These are phyloP conservation scores for Tuber magnatum DNA, from an alignment of 495 filamentous ascomycete species.

Conservation along the genomic window DNA sequence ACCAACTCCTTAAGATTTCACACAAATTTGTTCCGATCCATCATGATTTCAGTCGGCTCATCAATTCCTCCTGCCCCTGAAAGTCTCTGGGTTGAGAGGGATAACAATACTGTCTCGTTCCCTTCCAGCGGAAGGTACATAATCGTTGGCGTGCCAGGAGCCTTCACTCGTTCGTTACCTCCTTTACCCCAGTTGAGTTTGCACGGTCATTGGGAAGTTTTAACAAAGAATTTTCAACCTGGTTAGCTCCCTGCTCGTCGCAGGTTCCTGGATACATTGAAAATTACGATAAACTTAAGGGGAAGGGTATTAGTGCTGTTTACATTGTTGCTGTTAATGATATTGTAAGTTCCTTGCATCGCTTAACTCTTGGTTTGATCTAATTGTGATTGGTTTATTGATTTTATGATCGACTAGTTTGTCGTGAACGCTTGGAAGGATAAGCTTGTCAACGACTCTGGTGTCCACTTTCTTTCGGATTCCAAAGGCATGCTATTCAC, in stretches of 20 bases:
- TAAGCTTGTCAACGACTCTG: constrained; percentile 19
- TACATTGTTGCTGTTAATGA: constrained; percentile 39
- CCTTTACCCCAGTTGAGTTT: not conserved
- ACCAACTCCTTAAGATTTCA: not conserved
- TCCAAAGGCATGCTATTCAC: constrained; percentile 49
- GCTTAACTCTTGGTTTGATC: not conserved
- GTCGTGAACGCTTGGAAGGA: constrained; percentile 41
- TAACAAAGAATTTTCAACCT: not conserved
- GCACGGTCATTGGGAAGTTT: not conserved
- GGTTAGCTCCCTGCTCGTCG: constrained; percentile 36
- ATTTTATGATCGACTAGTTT: constrained; percentile 14
- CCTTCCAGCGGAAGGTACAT: constrained; percentile 32
- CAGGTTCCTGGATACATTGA: constrained; percentile 36
- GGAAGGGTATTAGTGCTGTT: constrained; percentile 33
- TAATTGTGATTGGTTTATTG: not conserved
- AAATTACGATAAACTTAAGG: constrained; percentile 19
- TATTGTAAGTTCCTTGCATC: constrained; percentile 14
- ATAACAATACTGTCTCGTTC: constrained; percentile 25
- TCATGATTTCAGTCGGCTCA: constrained; percentile 27
- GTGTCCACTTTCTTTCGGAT: constrained; percentile 80
- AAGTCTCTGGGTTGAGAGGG: constrained; percentile 33
- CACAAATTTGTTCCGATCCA: not conserved
- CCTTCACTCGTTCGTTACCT: constrained; percentile 34
- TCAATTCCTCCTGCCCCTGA: constrained; percentile 28
- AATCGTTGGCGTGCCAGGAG: constrained; percentile 39